These are phyloP conservation scores for Acer negundo DNA, from an alignment of 345 rosid genomes.

Conservation along the genomic window DNA sequence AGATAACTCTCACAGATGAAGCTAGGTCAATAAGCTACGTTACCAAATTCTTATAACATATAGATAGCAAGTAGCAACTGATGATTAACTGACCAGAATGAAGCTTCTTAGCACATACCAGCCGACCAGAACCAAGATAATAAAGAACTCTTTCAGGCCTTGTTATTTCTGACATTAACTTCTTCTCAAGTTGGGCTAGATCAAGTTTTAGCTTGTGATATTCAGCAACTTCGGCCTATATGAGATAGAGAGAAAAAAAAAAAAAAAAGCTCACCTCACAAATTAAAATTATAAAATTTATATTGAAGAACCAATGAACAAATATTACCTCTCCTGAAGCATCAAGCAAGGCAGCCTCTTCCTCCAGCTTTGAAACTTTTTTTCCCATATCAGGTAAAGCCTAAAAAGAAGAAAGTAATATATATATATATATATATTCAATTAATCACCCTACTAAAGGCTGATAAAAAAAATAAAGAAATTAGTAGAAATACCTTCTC, in stretches of 20 bases:
- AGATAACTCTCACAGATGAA: neutral
- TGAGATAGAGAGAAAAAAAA: slow-evolving; percentile 4
- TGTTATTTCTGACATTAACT: slow-evolving; percentile 86
- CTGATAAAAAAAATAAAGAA: slow-evolving; percentile 5
- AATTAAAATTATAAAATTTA: slow-evolving; percentile 14
- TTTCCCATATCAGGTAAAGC: slow-evolving; percentile 87
- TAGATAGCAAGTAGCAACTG: neutral
- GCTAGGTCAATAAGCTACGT: neutral
- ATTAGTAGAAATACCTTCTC: slow-evolving; percentile 67
- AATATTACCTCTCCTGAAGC: slow-evolving; percentile 85
- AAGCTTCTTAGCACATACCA: slow-evolving; percentile 51
- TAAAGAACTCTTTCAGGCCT: slow-evolving; percentile 95
- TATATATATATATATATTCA: neutral
- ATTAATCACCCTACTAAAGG: slow-evolving; percentile 17
- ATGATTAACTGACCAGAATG: slow-evolving; percentile 9
- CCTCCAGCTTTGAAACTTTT: slow-evolving; percentile 79
- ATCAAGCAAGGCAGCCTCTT: slow-evolving; percentile 86
- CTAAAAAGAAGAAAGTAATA: slow-evolving; percentile 39
- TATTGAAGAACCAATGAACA: slow-evolving; percentile 20
- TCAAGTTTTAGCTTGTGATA: slow-evolving; percentile 89
- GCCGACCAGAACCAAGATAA: slow-evolving; percentile 88
- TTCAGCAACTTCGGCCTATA: slow-evolving; percentile 83
- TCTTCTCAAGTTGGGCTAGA: slow-evolving; percentile 82
- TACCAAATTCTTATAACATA: neutral
- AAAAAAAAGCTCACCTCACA: slow-evolving; percentile 4